Evolutionary conservation across 768 basidiomycete species (phyloP).

Genomic region (Mycena metata): DNA sequence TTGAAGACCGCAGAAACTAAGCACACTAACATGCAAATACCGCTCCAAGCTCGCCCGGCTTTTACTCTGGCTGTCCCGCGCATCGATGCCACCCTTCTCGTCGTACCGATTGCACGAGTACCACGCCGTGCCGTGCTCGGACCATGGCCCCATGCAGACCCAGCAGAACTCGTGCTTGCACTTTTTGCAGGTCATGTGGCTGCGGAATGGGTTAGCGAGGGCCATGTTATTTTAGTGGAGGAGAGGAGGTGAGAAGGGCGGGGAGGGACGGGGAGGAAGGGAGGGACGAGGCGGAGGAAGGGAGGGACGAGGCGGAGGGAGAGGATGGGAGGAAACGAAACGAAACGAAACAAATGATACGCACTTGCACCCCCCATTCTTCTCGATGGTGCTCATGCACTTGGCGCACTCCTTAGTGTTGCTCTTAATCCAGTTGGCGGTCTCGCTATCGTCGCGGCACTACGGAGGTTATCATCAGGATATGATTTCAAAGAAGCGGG

Average conservation of each 20-base stretch:
- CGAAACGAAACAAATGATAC: constrained; percentile 50
- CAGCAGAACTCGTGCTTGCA: constrained; percentile 99
- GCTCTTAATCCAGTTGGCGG: constrained; percentile 99
- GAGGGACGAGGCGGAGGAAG: too few relatives aligned
- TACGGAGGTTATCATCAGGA: too few relatives aligned
- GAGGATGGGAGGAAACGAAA: not conserved
- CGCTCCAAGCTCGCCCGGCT: constrained; percentile 93
- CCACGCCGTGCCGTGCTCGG: constrained; percentile 97
- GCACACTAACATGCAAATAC: constrained; percentile 96
- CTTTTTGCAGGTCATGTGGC: constrained; percentile 99
- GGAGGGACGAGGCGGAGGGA: too few relatives aligned
- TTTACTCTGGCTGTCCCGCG: constrained; percentile 91
- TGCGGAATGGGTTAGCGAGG: constrained; percentile 47
- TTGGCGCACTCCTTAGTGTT: constrained; percentile 98
- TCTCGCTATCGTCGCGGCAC: constrained; percentile 97
- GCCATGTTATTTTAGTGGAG: not conserved
- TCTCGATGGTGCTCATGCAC: constrained; percentile 98
- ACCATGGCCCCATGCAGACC: constrained; percentile 99
- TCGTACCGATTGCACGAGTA: constrained; percentile 99
- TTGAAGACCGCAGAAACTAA: too few relatives aligned
- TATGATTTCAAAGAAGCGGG: too few relatives aligned
- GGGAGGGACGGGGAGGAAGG: too few relatives aligned
- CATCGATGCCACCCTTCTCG: constrained; percentile 89
- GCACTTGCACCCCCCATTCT: constrained; percentile 99
- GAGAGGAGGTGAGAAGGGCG: constrained; percentile 12